Base-by-base conservation (phyloP, 1,284 basidiomycete species). In the Microbotryum saponariae region DNA sequence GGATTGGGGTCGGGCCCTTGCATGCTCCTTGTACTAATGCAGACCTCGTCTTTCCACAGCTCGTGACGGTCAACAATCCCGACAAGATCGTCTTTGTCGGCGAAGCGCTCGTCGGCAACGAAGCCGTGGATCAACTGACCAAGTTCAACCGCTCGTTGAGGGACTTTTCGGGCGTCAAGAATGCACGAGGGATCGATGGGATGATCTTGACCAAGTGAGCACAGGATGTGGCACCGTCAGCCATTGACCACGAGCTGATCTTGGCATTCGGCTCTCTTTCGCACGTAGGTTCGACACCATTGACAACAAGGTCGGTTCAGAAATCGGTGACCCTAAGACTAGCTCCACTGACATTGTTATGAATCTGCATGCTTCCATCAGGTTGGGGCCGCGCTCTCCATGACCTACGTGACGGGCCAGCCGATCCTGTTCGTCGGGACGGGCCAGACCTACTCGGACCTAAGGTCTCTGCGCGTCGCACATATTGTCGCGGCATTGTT, bases 1-100 rank as follows among this genome's bases (percentile, higher is more conserved):
- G 25, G 27, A 9, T 12, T 55, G 16, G 16, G 18, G 44, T 20
- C 16, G 23, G 2, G 20, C 2, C 16, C 12, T 27, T 29, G 51
- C 20, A 51, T 64, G 4, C 56, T 60, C 51, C 61, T 27, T 25
- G 4, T 6, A 12, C 37, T 0, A 9, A 4, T 31, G 27, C 46
- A 61, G n/a, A 59, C 48, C 51, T 59, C 18, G 31, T 23, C 18
- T 18, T 3, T 33, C 49, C 59, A 14, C 71, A 91, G 87, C 84
- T 97, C 62, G 90, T 96, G 25, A 79, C 88, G 0, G 86, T 88
- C 60, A 97, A 97, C 75, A 88, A 82, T 64, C 92, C 92, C 0
- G 92, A 97, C 80, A 97, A 93, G 77, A 90, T 97, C 71, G 82
- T 96, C 54, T 97, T 97, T 71, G 93, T 97, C 53, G 93, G 92